Evolutionary conservation across 306 rosid species (phyloP).

Genomic region (Begonia peltatifolia): DNA sequence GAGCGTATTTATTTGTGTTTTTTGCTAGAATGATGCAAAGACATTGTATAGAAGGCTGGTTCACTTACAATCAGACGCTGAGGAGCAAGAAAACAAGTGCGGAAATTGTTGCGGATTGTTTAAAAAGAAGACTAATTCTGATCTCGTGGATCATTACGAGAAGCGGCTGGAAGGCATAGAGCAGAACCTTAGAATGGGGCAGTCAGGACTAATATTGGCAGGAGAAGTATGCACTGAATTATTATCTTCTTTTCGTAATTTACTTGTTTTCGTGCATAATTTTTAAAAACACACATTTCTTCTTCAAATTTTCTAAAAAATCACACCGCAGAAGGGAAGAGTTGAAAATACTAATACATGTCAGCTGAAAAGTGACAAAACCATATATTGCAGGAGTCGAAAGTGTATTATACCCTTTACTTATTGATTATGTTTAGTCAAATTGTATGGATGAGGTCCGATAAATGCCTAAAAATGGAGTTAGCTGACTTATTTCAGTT

Average conservation of each 20-base stretch:
- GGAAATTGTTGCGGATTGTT: slow-evolving; percentile 40
- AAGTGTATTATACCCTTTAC: no score
- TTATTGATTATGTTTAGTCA: no score
- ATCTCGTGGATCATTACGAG: slow-evolving; percentile 44
- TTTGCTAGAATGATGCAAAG: slow-evolving; percentile 44
- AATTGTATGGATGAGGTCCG: no score
- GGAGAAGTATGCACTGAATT: slow-evolving; percentile 61
- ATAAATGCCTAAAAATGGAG: no score
- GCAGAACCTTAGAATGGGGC: slow-evolving; percentile 57
- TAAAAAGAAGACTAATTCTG: slow-evolving; percentile 21
- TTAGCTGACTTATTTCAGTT: no score
- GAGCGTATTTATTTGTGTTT: slow-evolving; percentile 9
- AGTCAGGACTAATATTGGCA: slow-evolving; percentile 46
- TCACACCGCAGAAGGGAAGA: no score
- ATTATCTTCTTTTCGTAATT: slow-evolving; percentile 7
- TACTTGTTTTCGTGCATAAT: neutral
- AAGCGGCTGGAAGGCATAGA: slow-evolving; percentile 59
- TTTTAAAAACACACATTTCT: no score
- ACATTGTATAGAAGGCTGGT: slow-evolving; percentile 27
- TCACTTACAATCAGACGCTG: slow-evolving; percentile 36
- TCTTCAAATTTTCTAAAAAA: no score
- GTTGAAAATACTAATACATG: neutral
- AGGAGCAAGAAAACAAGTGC: slow-evolving; percentile 15
- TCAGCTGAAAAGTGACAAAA: neutral
- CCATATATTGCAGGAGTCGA: no score